Percentiles rank a stretch among this genome's conserved stretches.
phyloP scores from a whole-genome alignment of 805 yeast species.

The Teunomyces kruisii region DNA sequence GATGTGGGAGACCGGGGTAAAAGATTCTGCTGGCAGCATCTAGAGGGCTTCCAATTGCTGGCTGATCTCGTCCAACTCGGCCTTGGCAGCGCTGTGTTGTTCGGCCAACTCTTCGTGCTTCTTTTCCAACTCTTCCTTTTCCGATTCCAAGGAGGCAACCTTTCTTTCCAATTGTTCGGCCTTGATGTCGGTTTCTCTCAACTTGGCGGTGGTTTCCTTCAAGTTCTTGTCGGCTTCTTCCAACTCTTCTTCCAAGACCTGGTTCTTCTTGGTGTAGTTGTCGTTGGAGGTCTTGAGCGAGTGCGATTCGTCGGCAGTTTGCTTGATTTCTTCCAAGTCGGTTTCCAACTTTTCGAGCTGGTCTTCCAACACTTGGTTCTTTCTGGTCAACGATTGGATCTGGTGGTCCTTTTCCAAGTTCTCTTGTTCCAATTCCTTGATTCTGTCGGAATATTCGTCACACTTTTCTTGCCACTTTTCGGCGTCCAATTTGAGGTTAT shows the following conservation, averaged over 20 bases:
- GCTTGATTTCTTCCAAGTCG: constrained; percentile 73
- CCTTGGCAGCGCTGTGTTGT: constrained; percentile 80
- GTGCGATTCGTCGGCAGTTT: constrained; percentile 87
- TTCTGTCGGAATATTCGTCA: constrained; percentile 76
- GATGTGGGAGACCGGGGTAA: neutral
- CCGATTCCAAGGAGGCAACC: constrained; percentile 87
- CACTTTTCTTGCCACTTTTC: constrained; percentile 97
- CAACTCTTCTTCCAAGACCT: constrained; percentile 84
- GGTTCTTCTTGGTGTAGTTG: constrained; percentile 84
- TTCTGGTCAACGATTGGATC: constrained; percentile 88
- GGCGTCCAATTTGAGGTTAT: constrained; percentile 87
- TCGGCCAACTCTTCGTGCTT: constrained; percentile 84
- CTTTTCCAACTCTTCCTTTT: constrained; percentile 87
- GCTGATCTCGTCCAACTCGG: constrained; percentile 94
- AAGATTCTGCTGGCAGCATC: constrained; percentile 8
- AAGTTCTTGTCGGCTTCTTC: constrained; percentile 88
- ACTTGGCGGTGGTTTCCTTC: constrained; percentile 89
- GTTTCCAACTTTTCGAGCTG: constrained; percentile 76
- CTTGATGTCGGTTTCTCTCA: constrained; percentile 93
- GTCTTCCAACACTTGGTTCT: constrained; percentile 84
- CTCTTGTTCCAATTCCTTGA: constrained; percentile 91
- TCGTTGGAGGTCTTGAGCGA: constrained; percentile 88
- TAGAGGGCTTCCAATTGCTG: constrained; percentile 85
- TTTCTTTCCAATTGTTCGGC: constrained; percentile 95
- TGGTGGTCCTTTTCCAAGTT: constrained; percentile 90